Percentiles rank a stretch among this genome's conserved stretches.
phyloP scores from a whole-genome alignment of 768 basidiomycete species.

The Amyloporia xantha region DNA sequence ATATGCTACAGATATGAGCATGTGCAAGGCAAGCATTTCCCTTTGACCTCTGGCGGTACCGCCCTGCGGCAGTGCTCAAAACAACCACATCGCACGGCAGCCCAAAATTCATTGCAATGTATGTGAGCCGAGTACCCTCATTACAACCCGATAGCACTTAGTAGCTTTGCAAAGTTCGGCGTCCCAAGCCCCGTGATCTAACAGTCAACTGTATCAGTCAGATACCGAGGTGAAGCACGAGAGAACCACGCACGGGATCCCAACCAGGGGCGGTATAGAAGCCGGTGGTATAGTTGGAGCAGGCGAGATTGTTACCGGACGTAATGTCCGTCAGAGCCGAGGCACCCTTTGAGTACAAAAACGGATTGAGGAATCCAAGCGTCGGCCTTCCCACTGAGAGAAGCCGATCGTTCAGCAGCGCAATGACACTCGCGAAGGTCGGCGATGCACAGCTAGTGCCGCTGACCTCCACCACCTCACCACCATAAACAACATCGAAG shows the following conservation, averaged over 20 bases:
- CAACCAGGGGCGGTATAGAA: conserved; percentile 25
- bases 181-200: conserved; percentile 58
- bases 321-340: conserved; percentile 28
- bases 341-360: conserved; percentile 23
- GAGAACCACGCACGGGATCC: conserved; percentile 24
- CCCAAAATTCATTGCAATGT: too few species aligned
- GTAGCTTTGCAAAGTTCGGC: conserved; percentile 43
- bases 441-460: conserved; percentile 29
- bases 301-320: conserved; percentile 20
- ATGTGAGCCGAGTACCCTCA: too few species aligned
- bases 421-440: conserved; percentile 27
- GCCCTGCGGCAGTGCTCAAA: too few species aligned
- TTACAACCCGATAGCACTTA: background rate
- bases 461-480: conserved; percentile 14
- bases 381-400: conserved; percentile 19
- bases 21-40: too few species aligned
- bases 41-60: too few species aligned
- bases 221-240: background rate
- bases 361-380: conserved; percentile 31
- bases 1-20: too few species aligned
- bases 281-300: conserved; percentile 19
- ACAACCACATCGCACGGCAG: too few species aligned
- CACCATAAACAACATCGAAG: conserved; percentile 50
- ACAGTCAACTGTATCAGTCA: background rate
- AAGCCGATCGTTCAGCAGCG: conserved; percentile 29